Evolutionary conservation across 2,329 filamentous ascomycete species (phyloP).

Genomic region (Ophidiomyces ophidiicola): DNA sequence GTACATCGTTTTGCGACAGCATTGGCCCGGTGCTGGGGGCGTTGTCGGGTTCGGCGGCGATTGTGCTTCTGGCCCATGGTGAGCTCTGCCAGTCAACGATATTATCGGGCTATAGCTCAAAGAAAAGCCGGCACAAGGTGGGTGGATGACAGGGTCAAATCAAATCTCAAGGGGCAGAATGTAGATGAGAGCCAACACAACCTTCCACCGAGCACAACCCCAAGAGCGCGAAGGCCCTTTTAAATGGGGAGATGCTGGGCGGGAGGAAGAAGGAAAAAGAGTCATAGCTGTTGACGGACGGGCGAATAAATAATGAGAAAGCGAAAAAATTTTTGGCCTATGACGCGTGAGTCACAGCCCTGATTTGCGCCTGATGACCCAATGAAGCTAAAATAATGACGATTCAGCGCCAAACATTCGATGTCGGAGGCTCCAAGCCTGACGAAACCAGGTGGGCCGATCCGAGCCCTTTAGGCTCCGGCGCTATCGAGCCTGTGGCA

Average conservation of each 20-base stretch:
- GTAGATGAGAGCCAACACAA: background rate
- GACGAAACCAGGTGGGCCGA: conserved; percentile 11
- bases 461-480: conserved; percentile 1
- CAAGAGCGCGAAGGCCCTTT: conserved; percentile 6
- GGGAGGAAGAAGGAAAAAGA: background rate
- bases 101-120: too few relatives aligned
- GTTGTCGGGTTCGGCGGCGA: conserved; percentile 34
- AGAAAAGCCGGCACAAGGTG: too few relatives aligned
- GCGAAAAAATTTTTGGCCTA: conserved; percentile 2
- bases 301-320: conserved; percentile 9
- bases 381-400: conserved; percentile 3
- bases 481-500: background rate
- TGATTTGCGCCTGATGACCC: conserved; percentile 9
- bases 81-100: too few relatives aligned
- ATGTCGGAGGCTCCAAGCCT: conserved; percentile 7
- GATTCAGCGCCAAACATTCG: conserved; percentile 8
- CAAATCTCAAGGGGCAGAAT: too few relatives aligned
- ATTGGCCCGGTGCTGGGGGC: conserved; percentile 26
- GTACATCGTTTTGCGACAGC: conserved; percentile 12
- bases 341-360: conserved; percentile 10
- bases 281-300: conserved; percentile 1
- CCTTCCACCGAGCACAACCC: conserved; percentile 9
- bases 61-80: conserved; percentile 38
- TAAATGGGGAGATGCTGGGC: conserved; percentile 9
- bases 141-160: too few relatives aligned